Conservation (phyloP, 768 basidiomycete species). For the Zangia roseola region DNA sequence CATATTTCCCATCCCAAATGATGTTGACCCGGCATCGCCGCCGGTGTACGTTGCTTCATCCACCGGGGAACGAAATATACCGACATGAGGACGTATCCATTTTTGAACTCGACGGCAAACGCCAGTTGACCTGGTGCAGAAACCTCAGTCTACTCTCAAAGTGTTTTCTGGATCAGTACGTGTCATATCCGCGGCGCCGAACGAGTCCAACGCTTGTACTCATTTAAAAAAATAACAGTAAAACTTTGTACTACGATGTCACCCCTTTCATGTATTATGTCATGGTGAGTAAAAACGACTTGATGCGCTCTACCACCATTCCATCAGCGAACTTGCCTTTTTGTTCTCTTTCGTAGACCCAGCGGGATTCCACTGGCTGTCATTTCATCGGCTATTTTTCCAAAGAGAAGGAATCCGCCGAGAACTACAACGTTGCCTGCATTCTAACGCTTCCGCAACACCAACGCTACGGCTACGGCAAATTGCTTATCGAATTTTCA, state of each 20-base stretch:
- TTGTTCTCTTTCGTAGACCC: constrained; percentile 44
- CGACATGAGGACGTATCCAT: constrained; percentile 96
- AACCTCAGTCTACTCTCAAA: constrained; percentile 96
- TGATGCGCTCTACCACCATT: constrained; percentile 12
- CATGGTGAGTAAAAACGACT: constrained; percentile 60
- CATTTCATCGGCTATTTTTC: constrained; percentile 98
- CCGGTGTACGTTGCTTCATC: constrained; percentile 89
- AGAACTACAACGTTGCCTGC: constrained; percentile 98
- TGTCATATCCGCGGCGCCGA: constrained; percentile 23
- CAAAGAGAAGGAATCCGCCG: constrained; percentile 97
- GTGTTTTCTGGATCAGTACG: constrained; percentile 97
- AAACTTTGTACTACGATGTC: constrained; percentile 99
- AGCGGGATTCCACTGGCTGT: constrained; percentile 86
- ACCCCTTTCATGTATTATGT: constrained; percentile 99
- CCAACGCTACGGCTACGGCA: constrained; percentile 94
- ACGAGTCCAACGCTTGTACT: not conserved
- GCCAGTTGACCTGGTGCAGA: constrained; percentile 94
- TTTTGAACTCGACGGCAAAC: constrained; percentile 97
- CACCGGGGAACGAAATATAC: constrained; percentile 99
- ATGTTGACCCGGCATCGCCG: constrained; percentile 90
- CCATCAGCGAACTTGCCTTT: constrained; percentile 7
- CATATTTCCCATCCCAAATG: constrained; percentile 86
- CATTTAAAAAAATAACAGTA: constrained; percentile 45
- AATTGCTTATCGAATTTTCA: constrained; percentile 94
- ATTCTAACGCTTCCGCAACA: constrained; percentile 98